Percentiles rank a stretch among this genome's conserved stretches.
phyloP scores from a whole-genome alignment of 1,139 yeast genomes.

The Scheffersomyces lignicola region DNA sequence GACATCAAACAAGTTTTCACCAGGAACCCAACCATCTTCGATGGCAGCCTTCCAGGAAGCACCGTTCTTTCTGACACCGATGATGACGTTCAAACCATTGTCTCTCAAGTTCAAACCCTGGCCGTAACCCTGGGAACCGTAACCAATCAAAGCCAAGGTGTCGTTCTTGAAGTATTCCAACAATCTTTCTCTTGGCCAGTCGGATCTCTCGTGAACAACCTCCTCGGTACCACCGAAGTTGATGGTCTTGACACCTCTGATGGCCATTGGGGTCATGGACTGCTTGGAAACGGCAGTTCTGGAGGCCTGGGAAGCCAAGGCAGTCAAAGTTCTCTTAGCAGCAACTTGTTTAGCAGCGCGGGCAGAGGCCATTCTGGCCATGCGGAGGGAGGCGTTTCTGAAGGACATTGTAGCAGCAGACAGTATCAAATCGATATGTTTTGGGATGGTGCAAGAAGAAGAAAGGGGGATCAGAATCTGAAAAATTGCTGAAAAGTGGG shows the following conservation, averaged over 20 bases:
- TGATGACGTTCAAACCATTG: conserved; percentile 94
- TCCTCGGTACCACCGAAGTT: conserved; percentile 96
- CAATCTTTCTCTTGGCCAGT: conserved; percentile 99
- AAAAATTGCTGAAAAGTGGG: conserved; percentile 1
- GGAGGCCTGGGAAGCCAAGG: conserved; percentile 53
- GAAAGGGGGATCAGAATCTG: not conserved
- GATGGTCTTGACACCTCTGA: conserved; percentile 93
- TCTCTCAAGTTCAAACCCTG: conserved; percentile 99
- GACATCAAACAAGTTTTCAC: conserved; percentile 95
- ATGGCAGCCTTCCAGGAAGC: conserved; percentile 99
- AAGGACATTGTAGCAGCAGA: conserved; percentile 46
- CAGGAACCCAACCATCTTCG: conserved; percentile 99
- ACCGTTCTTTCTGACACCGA: conserved; percentile 98
- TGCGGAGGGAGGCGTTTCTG: conserved; percentile 62
- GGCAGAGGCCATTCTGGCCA: conserved; percentile 61
- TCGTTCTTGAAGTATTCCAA: conserved; percentile 96
- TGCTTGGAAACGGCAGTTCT: conserved; percentile 32
- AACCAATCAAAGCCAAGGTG: conserved; percentile 95
- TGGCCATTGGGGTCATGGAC: conserved; percentile 38
- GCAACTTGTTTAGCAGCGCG: conserved; percentile 50
- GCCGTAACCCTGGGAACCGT: conserved; percentile 99
- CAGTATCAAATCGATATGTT: not conserved
- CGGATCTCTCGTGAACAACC: conserved; percentile 96
- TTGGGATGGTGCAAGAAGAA: not conserved
- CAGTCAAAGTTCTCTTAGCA: conserved; percentile 67